Percentiles rank a stretch among this genome's conserved stretches.
Conservation (phyloP, 2,329 filamentous ascomycete genomes). For the Lachnellula hyalina region DNA sequence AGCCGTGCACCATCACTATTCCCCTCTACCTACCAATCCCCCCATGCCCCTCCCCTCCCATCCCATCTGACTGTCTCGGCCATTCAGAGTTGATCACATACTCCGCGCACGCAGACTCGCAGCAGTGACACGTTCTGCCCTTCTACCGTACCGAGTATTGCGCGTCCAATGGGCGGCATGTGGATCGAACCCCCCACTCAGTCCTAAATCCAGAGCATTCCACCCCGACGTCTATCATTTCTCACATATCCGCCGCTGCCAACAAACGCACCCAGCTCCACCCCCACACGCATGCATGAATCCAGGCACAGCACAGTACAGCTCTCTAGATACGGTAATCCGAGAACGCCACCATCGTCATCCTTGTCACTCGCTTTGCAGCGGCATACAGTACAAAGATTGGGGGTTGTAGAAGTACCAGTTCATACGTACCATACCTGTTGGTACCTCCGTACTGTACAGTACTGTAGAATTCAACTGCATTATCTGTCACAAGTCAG, state of each 20-base stretch:
- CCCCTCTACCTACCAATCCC: no score
- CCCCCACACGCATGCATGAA: not conserved
- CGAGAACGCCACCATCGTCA: conserved; percentile 7
- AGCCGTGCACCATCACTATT: no score
- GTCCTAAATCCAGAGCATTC: no score
- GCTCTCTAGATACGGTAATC: not conserved
- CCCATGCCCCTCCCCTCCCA: no score
- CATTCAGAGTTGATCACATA: not conserved
- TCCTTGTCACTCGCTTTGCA: not conserved
- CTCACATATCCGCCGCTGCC: conserved; percentile 2
- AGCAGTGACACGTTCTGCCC: not conserved
- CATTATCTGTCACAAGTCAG: not conserved
- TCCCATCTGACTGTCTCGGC: not conserved
- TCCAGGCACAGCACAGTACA: conserved; percentile 2
- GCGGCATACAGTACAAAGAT: not conserved
- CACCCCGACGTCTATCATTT: not conserved
- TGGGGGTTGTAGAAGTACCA: not conserved
- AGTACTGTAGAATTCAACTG: not conserved
- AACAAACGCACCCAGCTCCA: not conserved
- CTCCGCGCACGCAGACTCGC: not conserved
- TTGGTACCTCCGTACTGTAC: no score
- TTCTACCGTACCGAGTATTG: no score
- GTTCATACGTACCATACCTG: no score
- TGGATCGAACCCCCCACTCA: no score
- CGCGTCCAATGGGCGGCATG: no score